Evolutionary conservation across 2,329 filamentous ascomycete genomes (phyloP), one percentile per base, ranked within the genome.

Genomic region (Alternaria sp.): DNA sequence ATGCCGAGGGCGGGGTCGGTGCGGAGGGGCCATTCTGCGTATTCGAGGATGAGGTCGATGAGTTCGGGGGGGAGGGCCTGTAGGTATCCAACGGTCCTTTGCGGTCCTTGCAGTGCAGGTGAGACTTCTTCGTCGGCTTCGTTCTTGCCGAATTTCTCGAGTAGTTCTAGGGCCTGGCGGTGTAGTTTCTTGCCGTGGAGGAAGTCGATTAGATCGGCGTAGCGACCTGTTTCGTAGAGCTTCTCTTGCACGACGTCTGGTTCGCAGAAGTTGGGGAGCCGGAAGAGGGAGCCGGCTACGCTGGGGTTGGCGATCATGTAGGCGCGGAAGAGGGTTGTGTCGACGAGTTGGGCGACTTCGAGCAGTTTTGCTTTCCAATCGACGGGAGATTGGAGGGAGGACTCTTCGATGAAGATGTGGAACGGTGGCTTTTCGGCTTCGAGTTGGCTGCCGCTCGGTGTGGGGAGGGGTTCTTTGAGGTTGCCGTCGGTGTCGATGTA

Each of bases 201-300:
- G 77, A 99, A 99, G 78, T 98, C 95, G n/a, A 99, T 93, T 2
- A 99, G 84, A 81, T 98, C 95, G 55, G 91, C 95, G 80, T 97
- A 97, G 30, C 94, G 89, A 61, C 92, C 92, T 44, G 90, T 93
- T 77, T 97, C 93, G 63, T 97, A 89, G 5, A 99, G 84, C 72
- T 93, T 93, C 79, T 97, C 92, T 76, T 97, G 96, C 21, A 99
- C 95, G 3, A 98, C 96, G 28, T 93, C 91, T 0, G 96, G 95
- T 72, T 99, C 95, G 79, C 96, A 98, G 77, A 97, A 98, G 78
- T 99, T 99, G 75, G 94, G 91, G 55, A 98, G 93, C 23, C 96
- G 93, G 82, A 99, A 98, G 0, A 99, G 86, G 0, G 94, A 93
- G 2, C 92, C 92, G 4, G 93, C 93, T 11, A 99, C 85, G 6